A percentile compares a stretch with the other conserved stretches of the same genome.
Conservation (phyloP, 352 stramenopile species). For the Globisporangium apiculatum region DNA sequence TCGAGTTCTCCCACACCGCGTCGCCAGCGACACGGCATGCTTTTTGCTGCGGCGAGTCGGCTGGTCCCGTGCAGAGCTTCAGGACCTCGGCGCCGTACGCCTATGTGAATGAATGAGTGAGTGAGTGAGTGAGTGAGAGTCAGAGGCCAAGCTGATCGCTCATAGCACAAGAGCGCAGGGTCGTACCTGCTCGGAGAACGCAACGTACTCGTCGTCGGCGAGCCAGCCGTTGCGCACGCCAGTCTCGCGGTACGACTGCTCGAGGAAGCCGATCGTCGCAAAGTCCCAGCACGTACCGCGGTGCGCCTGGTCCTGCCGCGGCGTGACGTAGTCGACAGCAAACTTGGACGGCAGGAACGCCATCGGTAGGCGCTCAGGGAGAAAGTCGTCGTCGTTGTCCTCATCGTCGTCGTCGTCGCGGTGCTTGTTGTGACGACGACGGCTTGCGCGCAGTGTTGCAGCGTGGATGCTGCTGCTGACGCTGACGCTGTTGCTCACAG, state of each 20-base stretch:
- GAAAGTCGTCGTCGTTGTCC: background rate
- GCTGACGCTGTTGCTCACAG: background rate
- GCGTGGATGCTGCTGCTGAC: background rate
- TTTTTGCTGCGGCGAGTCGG: constrained; percentile 59
- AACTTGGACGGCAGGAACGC: constrained; percentile 73
- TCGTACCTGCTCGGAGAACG: constrained; percentile 66
- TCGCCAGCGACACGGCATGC: constrained; percentile 64
- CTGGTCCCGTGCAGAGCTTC: constrained; percentile 56
- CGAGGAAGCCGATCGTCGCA: constrained; percentile 66
- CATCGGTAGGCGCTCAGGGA: constrained; percentile 42
- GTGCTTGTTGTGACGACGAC: constrained; percentile 5
- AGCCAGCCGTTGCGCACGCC: constrained; percentile 65
- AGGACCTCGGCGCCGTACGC: constrained; percentile 68
- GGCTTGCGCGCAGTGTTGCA: constrained; percentile 3
- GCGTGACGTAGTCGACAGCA: constrained; percentile 69
- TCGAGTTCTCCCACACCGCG: constrained; percentile 75
- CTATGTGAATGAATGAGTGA: constrained; percentile 10
- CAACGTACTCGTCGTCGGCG: constrained; percentile 58
- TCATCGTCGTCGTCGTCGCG: constrained; percentile 4
- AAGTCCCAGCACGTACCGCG: constrained; percentile 83
- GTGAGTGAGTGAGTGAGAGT: background rate
- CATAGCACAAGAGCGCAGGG: background rate
- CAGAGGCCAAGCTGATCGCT: no score
- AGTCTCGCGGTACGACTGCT: constrained; percentile 72
- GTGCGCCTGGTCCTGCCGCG: constrained; percentile 62